These are phyloP conservation scores for Aspergillaceae sp. DNA, from an alignment of 2,329 filamentous ascomycete species.

Conservation along the genomic window DNA sequence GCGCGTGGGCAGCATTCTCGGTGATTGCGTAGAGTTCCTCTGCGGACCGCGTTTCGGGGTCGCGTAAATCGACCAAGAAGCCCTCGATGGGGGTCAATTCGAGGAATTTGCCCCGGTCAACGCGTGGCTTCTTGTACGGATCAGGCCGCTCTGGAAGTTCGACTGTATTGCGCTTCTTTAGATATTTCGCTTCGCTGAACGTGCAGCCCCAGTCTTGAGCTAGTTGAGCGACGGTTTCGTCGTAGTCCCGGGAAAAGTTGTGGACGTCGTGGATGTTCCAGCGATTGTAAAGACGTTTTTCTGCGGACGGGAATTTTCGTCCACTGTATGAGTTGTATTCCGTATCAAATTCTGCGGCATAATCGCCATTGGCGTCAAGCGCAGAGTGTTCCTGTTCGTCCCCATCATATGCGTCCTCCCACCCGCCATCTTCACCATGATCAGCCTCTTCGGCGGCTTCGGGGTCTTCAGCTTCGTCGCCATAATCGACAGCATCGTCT, in stretches of 20 bases:
- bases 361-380: slow-evolving; percentile 8
- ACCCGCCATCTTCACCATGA: slow-evolving; percentile 11
- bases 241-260: slow-evolving; percentile 27
- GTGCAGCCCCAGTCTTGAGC: slow-evolving; percentile 24
- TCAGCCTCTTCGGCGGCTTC: slow-evolving; percentile 10
- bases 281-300: slow-evolving; percentile 23
- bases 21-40: slow-evolving; percentile 50
- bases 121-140: slow-evolving; percentile 26
- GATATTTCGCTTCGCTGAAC: slow-evolving; percentile 23
- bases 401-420: slow-evolving; percentile 6
- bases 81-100: slow-evolving; percentile 29
- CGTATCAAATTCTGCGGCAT: slow-evolving; percentile 6
- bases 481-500: slow-evolving; percentile 11
- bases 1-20: slow-evolving; percentile 43
- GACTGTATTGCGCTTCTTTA: slow-evolving; percentile 21
- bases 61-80: slow-evolving; percentile 27
- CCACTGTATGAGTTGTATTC: slow-evolving; percentile 12
- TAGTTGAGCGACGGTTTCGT: slow-evolving; percentile 21
- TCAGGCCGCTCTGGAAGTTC: slow-evolving; percentile 19
- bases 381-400: slow-evolving; percentile 8
- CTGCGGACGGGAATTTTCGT: slow-evolving; percentile 16
- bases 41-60: slow-evolving; percentile 35
- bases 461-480: slow-evolving; percentile 10
- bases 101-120: slow-evolving; percentile 28
- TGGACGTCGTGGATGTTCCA: slow-evolving; percentile 32